Base-by-base conservation (phyloP, 129 eudicot genomes). In the Logfia minima region DNA sequence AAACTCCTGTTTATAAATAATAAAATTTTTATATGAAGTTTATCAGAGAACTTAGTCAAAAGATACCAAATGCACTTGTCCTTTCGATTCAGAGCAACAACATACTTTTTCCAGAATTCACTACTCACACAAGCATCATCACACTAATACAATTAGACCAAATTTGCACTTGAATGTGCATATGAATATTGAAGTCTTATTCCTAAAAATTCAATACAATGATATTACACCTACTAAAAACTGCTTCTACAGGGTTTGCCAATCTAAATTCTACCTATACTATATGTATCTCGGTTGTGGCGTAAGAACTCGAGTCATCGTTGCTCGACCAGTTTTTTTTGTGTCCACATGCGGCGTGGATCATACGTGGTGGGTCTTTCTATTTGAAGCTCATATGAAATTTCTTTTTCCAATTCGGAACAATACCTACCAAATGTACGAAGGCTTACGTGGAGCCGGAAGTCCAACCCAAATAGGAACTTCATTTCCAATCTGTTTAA, bases 401-500 rank as follows among this genome's bases (percentile, higher is more conserved):
- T 69, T 66, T 81, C 86, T 11, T 76, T 64, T 24, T 87, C 87
- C 48, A 90, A 77, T 64, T 66, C 80, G 5, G 80, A 78, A 72
- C 96, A 90, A 23, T 83, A 90, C 10, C 76, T 66, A 28, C 87
- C 85, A 63, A 90, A 90, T 8, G 87, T 87, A 34, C 80, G 77
- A 0, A 85, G 76, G 24, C 67, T 74, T 43, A 90, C 96, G 19
- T 87, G 90, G 60, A 90, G 86, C 45, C 84, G 77, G 79, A 85
- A 90, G 48, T 87, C 90, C 13, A 90, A 31, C 2, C 85, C 77
- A 8, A 75, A 73, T 62, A 90, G 23, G 75, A 90, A 83, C 41
- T 86, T 84, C 82, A 83, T 71, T 67, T 90, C 96, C 83, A 90
- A 43, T 68, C 77, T 80, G 86, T 92, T 92, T 79, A 92, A 75